Base-by-base conservation (phyloP, 306 rosid species). In the Castanea sativa region DNA sequence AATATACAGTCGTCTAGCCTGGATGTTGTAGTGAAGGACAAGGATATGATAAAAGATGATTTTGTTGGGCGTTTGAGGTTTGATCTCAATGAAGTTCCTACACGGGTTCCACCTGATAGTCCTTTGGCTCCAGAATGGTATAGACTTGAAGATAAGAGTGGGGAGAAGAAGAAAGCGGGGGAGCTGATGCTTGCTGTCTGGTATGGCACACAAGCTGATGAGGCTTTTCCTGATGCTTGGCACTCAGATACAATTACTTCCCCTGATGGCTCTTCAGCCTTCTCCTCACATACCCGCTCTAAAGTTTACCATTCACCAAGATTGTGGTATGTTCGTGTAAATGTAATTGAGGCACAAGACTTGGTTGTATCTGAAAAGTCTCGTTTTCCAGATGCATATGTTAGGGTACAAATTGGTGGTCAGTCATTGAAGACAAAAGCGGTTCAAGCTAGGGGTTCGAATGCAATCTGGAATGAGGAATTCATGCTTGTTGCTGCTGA, bases 91-190 rank as follows among this genome's bases (percentile, higher is more conserved):
- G 99, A 95, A 29, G 87, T 95, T 81, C 99, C 97, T 53, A 11
- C 0, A 1, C 88, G 99, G 15, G 85, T 81, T 86, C 99, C 99
- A 18, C 96, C 99, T 1, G 92, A 95, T 59, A 95, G 99, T 83
- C 99, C 99, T 20, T 76, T 95, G 92, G 99, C 99, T 83, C 93
- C 99, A 5, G 88, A 95, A 82, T 95, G 99, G 99, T 91, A 95
- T 70, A 65, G 94, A 41, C 88, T 95, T 15, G 92, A 78, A 55
- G 79, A 88, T 74, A 91, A 86, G 88, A 89, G 72, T 7, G 89
- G 96, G 29, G 89, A 86, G 27, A 91, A 68, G 84, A 86, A 73
- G 77, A 91, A 74, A 74, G 89, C 82, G 29, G 99, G 99, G 32
- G 98, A 95, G 82, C 70, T 95, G 69, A 95, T 95, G 99, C 93